Conservation (phyloP, 2,329 filamentous ascomycete genomes). For the Paecilomyces dactylethromorphus region DNA sequence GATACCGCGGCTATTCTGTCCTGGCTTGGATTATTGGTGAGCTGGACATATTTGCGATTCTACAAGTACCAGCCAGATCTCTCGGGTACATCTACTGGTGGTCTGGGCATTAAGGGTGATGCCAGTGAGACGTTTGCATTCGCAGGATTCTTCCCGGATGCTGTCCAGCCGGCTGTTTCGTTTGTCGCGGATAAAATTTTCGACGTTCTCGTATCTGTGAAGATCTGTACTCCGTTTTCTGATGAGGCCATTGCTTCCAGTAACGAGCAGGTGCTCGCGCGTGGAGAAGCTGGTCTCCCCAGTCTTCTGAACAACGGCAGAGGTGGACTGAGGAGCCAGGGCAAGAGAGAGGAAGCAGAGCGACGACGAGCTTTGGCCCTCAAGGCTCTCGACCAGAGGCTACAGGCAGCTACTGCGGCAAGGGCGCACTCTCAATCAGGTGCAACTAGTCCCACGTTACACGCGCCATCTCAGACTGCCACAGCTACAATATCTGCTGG, state of each 20-base stretch:
- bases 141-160: slow-evolving; percentile 87
- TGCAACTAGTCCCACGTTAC: slow-evolving; percentile 21
- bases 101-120: slow-evolving; percentile 67
- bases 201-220: slow-evolving; percentile 64
- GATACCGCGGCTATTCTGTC: slow-evolving; percentile 74
- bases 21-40: slow-evolving; percentile 73
- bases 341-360: slow-evolving; percentile 85
- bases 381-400: slow-evolving; percentile 82
- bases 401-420: slow-evolving; percentile 70
- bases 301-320: slow-evolving; percentile 50
- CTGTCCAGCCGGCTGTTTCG: slow-evolving; percentile 69
- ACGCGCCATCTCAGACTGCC: slow-evolving; percentile 42
- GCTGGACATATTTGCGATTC: slow-evolving; percentile 95
- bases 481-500: slow-evolving; percentile 50
- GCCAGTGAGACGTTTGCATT: slow-evolving; percentile 96
- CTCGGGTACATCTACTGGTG: slow-evolving; percentile 48
- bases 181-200: slow-evolving; percentile 71
- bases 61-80: slow-evolving; percentile 64
- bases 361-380: slow-evolving; percentile 80
- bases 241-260: slow-evolving; percentile 69
- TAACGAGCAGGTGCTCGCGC: slow-evolving; percentile 62
- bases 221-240: slow-evolving; percentile 79
- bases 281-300: slow-evolving; percentile 55
- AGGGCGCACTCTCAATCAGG: slow-evolving; percentile 36
- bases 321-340: slow-evolving; percentile 41